Conservation (phyloP, 352 stramenopile species). For the Phytophthora pluvialis region DNA sequence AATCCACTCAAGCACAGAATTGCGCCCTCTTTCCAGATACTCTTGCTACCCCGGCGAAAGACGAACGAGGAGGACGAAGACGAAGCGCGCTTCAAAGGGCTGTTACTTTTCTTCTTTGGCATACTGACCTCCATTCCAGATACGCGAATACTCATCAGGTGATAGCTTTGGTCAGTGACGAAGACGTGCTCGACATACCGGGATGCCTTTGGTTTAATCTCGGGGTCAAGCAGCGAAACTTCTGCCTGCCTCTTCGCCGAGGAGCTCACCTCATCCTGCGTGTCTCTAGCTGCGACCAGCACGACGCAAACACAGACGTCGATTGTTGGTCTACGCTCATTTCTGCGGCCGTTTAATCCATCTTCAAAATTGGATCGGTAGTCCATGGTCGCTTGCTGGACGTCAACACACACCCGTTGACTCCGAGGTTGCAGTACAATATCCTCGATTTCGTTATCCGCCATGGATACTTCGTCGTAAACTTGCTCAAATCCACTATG, state of each 20-base stretch:
- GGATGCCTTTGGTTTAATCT: conserved; percentile 33
- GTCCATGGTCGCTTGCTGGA: conserved; percentile 35
- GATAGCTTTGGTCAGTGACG: conserved; percentile 54
- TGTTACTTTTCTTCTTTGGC: conserved; percentile 23
- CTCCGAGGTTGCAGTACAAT: not conserved
- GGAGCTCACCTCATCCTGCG: conserved; percentile 32
- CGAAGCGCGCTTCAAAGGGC: conserved; percentile 8
- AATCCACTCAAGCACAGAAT: conserved; percentile 64
- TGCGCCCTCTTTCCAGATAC: conserved; percentile 56
- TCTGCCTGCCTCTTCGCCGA: conserved; percentile 26
- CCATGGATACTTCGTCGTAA: conserved; percentile 5
- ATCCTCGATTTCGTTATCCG: conserved; percentile 3
- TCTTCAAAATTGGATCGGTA: conserved; percentile 37
- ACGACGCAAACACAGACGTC: conserved; percentile 65
- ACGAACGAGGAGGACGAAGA: conserved; percentile 38
- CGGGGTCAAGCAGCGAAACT: conserved; percentile 32
- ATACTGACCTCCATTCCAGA: conserved; percentile 38
- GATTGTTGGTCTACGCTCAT: conserved; percentile 38
- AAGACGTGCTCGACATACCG: conserved; percentile 61
- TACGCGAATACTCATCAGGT: conserved; percentile 66
- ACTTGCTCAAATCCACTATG: conserved; percentile 53
- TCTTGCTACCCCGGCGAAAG: conserved; percentile 58
- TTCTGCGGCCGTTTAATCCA: conserved; percentile 25
- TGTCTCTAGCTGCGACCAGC: conserved; percentile 37
- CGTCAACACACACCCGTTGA: conserved; percentile 28